Evolutionary conservation across 768 basidiomycete genomes (phyloP).

Genomic region (Suillus sp.): DNA sequence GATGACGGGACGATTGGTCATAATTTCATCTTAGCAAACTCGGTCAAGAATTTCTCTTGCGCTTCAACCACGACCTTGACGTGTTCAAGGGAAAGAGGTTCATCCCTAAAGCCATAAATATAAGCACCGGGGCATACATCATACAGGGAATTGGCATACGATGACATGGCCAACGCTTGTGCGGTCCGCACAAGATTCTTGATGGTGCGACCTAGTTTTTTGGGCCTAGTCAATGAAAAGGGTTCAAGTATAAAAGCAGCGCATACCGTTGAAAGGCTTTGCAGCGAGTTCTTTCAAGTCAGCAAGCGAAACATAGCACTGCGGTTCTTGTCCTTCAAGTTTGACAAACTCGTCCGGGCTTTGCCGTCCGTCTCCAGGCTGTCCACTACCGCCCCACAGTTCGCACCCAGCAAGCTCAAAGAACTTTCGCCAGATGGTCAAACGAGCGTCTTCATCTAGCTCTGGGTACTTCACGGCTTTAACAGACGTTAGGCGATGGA

Average conservation of each 20-base stretch:
- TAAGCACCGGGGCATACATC: not conserved
- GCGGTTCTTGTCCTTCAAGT: slow-evolving; percentile 15
- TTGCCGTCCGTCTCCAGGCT: not conserved
- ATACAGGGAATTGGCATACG: slow-evolving; percentile 16
- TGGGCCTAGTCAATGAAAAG: not conserved
- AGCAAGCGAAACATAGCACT: slow-evolving; percentile 12
- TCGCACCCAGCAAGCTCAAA: slow-evolving; percentile 23
- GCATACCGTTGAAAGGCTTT: slow-evolving; percentile 32
- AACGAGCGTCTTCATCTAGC: slow-evolving; percentile 25
- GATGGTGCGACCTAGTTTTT: slow-evolving; percentile 27
- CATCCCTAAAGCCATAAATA: slow-evolving; percentile 9
- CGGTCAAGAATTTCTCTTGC: slow-evolving; percentile 30
- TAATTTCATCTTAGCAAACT: slow-evolving; percentile 17
- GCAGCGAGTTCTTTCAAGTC: slow-evolving; percentile 28
- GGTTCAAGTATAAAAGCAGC: not conserved
- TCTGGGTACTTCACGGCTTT: slow-evolving; percentile 31
- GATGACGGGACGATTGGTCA: not conserved
- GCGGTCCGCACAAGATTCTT: slow-evolving; percentile 37
- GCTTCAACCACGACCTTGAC: slow-evolving; percentile 28
- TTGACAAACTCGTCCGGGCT: slow-evolving; percentile 13
- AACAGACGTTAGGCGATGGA: not conserved
- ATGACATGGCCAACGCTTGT: slow-evolving; percentile 30
- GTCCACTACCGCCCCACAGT: slow-evolving; percentile 13
- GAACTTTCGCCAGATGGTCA: slow-evolving; percentile 29
- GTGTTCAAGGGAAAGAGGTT: slow-evolving; percentile 22